Evolutionary conservation across 176 grass and related monocot species (phyloP), one percentile per base, ranked within the genome.

Genomic region (Chloris gayana): DNA sequence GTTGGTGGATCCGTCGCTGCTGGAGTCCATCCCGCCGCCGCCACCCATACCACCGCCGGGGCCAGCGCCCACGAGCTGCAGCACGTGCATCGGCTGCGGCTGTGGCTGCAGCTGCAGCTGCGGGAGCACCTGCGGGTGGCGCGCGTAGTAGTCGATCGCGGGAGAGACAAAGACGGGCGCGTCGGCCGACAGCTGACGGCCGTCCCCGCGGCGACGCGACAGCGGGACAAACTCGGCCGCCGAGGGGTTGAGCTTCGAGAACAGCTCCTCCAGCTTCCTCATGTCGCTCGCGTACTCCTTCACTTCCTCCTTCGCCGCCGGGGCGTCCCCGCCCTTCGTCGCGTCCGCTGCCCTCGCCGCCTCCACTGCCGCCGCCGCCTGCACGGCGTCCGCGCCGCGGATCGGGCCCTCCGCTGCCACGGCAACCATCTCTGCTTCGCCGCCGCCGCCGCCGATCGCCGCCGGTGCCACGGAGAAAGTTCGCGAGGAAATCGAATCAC

Each of bases 241-340:
- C 35, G 94, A 93, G 18, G 94, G 94, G 74, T 97, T 97, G 71
- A 97, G 81, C 81, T 93, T 97, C 66, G 89, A 91, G 67, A 97
- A 70, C 53, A 97, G 84, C 41, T 97, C 91, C 78, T 91, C 94
- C 60, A 97, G 86, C 86, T 93, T 89, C 87, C 85, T 76, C 26
- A 89, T 82, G 15, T 91, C 94, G 51, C 91, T 89, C 87, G 73
- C 83, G 84, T 89, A 93, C 45, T 91, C 79, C 91, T 76, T 75
- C 49, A 79, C 87, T 71, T 86, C 94, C 83, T 88, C 93, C 73
- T 67, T 81, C 18, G 35, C 83, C 2, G 77, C 67, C 41, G 37
- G 57, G 44, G 6, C 50, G 5, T 50, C 70, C 1, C 61, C 70
- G 6, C 22, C 84, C 76, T 70, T 66, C 1, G 21, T 35, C 6